phyloP scores from a whole-genome alignment of 2,329 filamentous ascomycete species.

The Rhexocercosporidium sp. region DNA sequence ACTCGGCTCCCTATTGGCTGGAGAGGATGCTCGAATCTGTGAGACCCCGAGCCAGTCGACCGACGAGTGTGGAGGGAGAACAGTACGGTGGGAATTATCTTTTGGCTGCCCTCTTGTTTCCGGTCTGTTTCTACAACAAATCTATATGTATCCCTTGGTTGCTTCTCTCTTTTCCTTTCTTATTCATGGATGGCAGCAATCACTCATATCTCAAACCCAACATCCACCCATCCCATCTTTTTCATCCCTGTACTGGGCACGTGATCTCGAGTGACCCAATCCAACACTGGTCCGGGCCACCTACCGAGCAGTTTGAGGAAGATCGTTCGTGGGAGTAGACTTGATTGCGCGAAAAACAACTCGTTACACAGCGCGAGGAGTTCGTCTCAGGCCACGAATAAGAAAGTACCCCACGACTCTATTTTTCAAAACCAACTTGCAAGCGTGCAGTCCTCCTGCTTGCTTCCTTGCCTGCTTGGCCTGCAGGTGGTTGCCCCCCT shows the following conservation, averaged over 20 bases:
- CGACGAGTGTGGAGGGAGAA: too few species aligned
- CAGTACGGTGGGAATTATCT: background rate
- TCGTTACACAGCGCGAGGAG: background rate
- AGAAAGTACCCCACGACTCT: slow-evolving; percentile 2
- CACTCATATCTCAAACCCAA: background rate
- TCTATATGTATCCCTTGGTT: background rate
- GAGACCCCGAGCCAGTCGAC: background rate
- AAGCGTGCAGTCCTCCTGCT: background rate
- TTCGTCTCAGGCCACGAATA: slow-evolving; percentile 3
- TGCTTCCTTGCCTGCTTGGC: background rate
- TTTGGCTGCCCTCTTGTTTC: slow-evolving; percentile 4
- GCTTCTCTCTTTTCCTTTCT: background rate
- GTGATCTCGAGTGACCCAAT: background rate
- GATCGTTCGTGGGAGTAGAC: background rate
- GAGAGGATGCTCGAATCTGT: background rate
- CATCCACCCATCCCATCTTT: background rate
- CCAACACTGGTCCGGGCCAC: background rate
- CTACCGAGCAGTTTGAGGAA: background rate
- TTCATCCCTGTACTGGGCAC: too few species aligned
- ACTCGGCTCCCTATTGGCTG: slow-evolving; percentile 22
- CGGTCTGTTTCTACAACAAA: slow-evolving; percentile 5
- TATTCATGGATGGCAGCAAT: background rate
- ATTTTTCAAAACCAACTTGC: slow-evolving; percentile 7
- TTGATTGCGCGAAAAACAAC: slow-evolving; percentile 9
- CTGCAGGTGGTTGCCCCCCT: background rate